Percentiles rank a stretch among this genome's conserved stretches.
phyloP scores from a whole-genome alignment of 495 filamentous ascomycete species.

The Penicillium coffeae region DNA sequence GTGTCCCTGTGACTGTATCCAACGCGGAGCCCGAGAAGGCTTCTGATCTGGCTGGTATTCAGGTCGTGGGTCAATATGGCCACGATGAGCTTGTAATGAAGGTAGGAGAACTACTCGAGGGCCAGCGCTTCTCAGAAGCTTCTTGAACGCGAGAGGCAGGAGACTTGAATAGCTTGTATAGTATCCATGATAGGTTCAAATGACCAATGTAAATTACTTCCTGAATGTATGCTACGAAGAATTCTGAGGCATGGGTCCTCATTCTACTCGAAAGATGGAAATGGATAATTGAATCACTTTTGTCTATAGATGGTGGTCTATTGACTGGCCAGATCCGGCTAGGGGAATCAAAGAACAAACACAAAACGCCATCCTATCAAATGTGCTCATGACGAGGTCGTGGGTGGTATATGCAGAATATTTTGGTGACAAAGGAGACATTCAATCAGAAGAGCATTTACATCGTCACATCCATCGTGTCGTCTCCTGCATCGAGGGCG shows the following conservation, averaged over 20 bases:
- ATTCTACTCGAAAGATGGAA: not conserved
- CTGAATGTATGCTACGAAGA: not conserved
- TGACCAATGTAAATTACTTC: not conserved
- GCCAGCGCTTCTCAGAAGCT: conserved; percentile 9
- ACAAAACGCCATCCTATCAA: conserved; percentile 33
- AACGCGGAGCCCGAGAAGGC: conserved; percentile 18
- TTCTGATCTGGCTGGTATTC: conserved; percentile 62
- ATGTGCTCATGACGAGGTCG: conserved; percentile 32
- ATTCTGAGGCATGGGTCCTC: not conserved
- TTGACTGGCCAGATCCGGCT: not conserved
- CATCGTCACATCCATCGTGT: conserved; percentile 70
- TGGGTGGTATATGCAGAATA: conserved; percentile 23
- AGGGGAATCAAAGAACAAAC: conserved; percentile 6
- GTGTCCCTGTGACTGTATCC: conserved; percentile 60
- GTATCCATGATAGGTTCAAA: not conserved
- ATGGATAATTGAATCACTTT: not conserved
- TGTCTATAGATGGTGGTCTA: not conserved
- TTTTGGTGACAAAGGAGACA: conserved; percentile 7
- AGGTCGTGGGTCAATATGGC: conserved; percentile 88
- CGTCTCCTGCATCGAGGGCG: conserved; percentile 67
- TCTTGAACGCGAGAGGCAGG: no score
- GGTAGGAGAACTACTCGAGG: conserved; percentile 37
- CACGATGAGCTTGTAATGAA: conserved; percentile 63
- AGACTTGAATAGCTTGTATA: not conserved
- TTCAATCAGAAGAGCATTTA: conserved; percentile 29